Evolutionary conservation across 768 basidiomycete genomes (phyloP), one percentile per base, ranked within the genome.

Genomic region (Kwoniella sp.): DNA sequence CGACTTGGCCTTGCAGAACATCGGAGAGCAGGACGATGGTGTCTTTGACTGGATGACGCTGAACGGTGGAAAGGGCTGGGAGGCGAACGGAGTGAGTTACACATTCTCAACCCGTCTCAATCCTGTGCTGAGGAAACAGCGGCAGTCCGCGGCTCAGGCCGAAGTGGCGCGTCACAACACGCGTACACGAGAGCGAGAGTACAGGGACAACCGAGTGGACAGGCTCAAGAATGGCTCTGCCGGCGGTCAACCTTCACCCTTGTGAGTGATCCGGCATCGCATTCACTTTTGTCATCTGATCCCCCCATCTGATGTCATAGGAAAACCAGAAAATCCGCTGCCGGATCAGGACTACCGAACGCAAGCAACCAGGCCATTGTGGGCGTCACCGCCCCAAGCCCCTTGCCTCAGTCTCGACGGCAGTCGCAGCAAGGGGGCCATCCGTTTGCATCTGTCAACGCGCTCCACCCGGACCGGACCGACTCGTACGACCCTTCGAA

Each of bases 1-100:
- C 73, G 80, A 85, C 50, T 96, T 96, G 73, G 85, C 95, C 42
- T 79, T 98, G 77, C 91, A 91, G 79, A 89, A 83, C 71, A 86
- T 84, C 60, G 85, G 84, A 53, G 95, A 98, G 63, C 73, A 84
- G 22, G 95, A 99, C 59, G 95, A 98, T 76, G 86, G 86, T 17
- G 80, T 90, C 27, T 98, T 88, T 75, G 95, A 99, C 74, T 99
- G 95, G 95, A 95, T 93, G 78, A 61, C 85, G 54, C 76, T 96
- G 45, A 91, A 98, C 67, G 84, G 84, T 62, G 92, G 91, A 40
- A 87, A 87, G 77, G 93, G 93, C 46, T 98, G 92, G 92, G 91
- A 96, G 76, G 81, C 81, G 39, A 83, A 84, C 32, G 75, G 82
- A 73, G 88, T 88, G 65, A 60, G 83, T 80, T 5, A 37, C 6